Percentiles rank a stretch among this genome's conserved stretches.
These are phyloP conservation scores for Ceratorhiza oryzae-sativae DNA, from an alignment of 1,284 basidiomycete species.

Conservation along the genomic window DNA sequence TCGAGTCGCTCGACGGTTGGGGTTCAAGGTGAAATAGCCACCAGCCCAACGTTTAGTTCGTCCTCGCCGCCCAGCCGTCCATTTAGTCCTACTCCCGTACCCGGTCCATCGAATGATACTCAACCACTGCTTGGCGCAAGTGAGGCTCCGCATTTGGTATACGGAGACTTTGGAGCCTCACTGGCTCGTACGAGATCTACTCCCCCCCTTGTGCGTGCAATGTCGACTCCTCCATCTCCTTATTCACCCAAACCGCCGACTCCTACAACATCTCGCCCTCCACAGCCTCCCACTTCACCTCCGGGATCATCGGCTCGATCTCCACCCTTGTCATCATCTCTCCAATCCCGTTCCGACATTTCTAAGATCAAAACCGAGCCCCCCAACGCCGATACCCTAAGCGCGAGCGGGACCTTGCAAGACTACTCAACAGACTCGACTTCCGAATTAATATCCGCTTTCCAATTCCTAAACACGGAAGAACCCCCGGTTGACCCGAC, in stretches of 20 bases:
- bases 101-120: constrained; percentile 3
- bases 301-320: not conserved
- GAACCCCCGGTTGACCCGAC: not conserved
- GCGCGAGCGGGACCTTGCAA: not conserved
- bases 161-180: not conserved
- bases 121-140: constrained; percentile 14
- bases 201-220: not conserved
- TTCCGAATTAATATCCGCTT: constrained; percentile 7
- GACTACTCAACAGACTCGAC: constrained; percentile 10
- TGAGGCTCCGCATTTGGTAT: constrained; percentile 1
- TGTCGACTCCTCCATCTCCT: constrained; percentile 26
- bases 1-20: constrained; percentile 7
- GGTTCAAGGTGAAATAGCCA: not conserved
- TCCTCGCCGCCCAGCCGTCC: constrained; percentile 15
- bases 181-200: not conserved
- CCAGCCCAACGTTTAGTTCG: constrained; percentile 26
- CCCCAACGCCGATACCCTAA: not conserved
- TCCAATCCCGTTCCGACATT: constrained; percentile 9
- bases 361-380: not conserved
- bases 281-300: constrained; percentile 2
- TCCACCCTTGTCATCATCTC: constrained; percentile 3
- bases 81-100: constrained; percentile 21
- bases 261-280: not conserved
- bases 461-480: constrained; percentile 11
- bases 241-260: constrained; percentile 4